Evolutionary conservation across 306 rosid species (phyloP).

Genomic region (Glycine latifolia): DNA sequence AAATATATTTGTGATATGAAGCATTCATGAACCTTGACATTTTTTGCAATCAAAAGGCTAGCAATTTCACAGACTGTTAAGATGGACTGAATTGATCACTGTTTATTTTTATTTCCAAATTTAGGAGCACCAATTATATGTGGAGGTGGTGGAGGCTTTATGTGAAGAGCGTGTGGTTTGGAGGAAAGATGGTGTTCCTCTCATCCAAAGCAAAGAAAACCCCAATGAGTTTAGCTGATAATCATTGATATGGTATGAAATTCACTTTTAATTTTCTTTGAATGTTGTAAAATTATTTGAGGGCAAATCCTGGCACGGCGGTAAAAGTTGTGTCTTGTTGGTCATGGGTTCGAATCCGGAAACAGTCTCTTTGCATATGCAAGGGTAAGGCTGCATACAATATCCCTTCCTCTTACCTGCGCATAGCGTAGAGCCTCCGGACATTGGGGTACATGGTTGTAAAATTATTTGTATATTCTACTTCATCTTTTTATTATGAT

Average conservation of each 20-base stretch:
- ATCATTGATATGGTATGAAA: conserved; percentile 32
- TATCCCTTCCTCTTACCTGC: too few species aligned
- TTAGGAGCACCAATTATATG: conserved; percentile 81
- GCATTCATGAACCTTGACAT: conserved; percentile 23
- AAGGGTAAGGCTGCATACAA: too few species aligned
- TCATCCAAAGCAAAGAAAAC: conserved; percentile 78
- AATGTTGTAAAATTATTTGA: not conserved
- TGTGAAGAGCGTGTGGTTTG: conserved; percentile 84
- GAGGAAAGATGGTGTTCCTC: conserved; percentile 94
- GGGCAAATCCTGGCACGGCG: too few species aligned
- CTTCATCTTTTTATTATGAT: conserved; percentile 11
- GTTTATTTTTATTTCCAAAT: conserved; percentile 29
- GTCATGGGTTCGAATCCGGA: too few species aligned
- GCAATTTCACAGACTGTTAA: not conserved
- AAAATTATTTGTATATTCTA: not conserved
- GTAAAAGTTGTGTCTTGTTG: too few species aligned
- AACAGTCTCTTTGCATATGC: too few species aligned
- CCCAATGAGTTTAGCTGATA: conserved; percentile 59
- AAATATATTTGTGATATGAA: conserved; percentile 13
- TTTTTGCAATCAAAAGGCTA: conserved; percentile 5
- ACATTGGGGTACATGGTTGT: too few species aligned
- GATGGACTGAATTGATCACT: not conserved
- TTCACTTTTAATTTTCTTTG: conserved; percentile 3
- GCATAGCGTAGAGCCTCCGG: too few species aligned
- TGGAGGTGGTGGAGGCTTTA: conserved; percentile 73